Percentiles rank a stretch among this genome's conserved stretches.
Evolutionary conservation across 768 basidiomycete genomes (phyloP).

Genomic region (Antrodiella citrinella): DNA sequence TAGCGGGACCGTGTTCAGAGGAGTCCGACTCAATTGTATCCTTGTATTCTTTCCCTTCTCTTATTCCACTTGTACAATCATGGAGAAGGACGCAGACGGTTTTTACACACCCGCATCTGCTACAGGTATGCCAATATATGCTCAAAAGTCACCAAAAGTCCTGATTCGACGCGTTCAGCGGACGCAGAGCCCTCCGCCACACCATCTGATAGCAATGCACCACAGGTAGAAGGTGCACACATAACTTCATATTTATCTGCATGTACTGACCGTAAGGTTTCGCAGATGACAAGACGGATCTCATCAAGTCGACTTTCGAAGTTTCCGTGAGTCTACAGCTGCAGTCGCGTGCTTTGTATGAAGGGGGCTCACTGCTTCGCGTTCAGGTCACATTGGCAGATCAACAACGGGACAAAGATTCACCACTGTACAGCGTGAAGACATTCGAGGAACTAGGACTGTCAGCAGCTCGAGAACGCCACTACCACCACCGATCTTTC

Average conservation of each 20-base stretch:
- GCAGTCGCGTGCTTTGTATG: neutral
- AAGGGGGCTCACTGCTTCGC: slow-evolving; percentile 1
- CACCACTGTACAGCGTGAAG: slow-evolving; percentile 90
- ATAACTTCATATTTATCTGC: too few species aligned
- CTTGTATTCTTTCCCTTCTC: slow-evolving; percentile 2
- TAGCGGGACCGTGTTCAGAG: neutral
- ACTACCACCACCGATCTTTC: too few species aligned
- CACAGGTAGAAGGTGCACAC: slow-evolving; percentile 20
- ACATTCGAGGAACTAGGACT: slow-evolving; percentile 93
- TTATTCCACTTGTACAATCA: slow-evolving; percentile 18
- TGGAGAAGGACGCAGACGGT: slow-evolving; percentile 76
- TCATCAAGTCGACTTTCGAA: slow-evolving; percentile 76
- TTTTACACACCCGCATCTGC: slow-evolving; percentile 54
- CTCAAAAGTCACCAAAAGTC: slow-evolving; percentile 1
- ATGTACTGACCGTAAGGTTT: neutral
- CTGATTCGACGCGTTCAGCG: neutral
- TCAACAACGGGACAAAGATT: slow-evolving; percentile 91
- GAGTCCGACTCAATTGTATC: neutral
- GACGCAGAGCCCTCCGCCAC: neutral
- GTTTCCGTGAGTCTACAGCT: slow-evolving; percentile 48
- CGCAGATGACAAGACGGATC: slow-evolving; percentile 32
- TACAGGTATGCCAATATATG: slow-evolving; percentile 28
- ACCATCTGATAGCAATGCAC: slow-evolving; percentile 1
- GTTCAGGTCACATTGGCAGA: slow-evolving; percentile 89
- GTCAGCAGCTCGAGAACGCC: slow-evolving; percentile 60